phyloP scores from a whole-genome alignment of 2,329 filamentous ascomycete genomes.

The Cytospora mali region DNA sequence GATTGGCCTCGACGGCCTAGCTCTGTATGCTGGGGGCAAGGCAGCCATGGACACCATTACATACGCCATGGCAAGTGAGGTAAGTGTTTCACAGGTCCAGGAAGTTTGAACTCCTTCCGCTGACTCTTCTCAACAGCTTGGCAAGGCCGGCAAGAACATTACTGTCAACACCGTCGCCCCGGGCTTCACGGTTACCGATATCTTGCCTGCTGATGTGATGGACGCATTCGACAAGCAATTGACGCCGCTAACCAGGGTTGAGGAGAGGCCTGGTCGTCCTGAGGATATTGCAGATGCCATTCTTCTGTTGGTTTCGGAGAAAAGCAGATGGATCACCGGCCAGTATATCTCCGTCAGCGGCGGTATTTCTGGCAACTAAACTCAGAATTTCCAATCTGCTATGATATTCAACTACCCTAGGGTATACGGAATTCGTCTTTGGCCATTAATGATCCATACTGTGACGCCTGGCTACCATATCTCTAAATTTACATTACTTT shows the following conservation, averaged over 20 bases:
- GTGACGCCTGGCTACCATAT: too few relatives aligned
- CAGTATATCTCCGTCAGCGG: slow-evolving; percentile 44
- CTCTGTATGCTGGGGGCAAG: slow-evolving; percentile 38
- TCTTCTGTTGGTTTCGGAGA: slow-evolving; percentile 42
- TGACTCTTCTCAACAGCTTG: background rate
- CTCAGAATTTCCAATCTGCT: too few relatives aligned
- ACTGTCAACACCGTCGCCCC: slow-evolving; percentile 48
- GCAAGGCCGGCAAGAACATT: slow-evolving; percentile 38
- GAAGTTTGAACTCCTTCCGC: accelerated
- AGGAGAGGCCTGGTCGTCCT: slow-evolving; percentile 38
- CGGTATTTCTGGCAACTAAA: slow-evolving; percentile 35
- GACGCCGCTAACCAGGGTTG: slow-evolving; percentile 37
- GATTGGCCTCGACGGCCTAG: slow-evolving; percentile 25
- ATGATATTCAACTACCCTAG: too few relatives aligned
- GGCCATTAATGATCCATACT: too few relatives aligned
- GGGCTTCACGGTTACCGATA: slow-evolving; percentile 43
- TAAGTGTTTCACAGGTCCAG: slow-evolving; percentile 26
- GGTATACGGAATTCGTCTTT: too few relatives aligned
- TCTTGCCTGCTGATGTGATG: slow-evolving; percentile 27
- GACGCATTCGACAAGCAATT: slow-evolving; percentile 31
- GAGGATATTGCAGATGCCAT: slow-evolving; percentile 48
- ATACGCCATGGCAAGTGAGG: slow-evolving; percentile 38
- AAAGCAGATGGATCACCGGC: slow-evolving; percentile 48
- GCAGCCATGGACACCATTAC: slow-evolving; percentile 43
- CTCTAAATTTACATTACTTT: too few relatives aligned